These are phyloP conservation scores for Solanum bulbocastanum DNA, from an alignment of 257 asterid species.

Conservation along the genomic window DNA sequence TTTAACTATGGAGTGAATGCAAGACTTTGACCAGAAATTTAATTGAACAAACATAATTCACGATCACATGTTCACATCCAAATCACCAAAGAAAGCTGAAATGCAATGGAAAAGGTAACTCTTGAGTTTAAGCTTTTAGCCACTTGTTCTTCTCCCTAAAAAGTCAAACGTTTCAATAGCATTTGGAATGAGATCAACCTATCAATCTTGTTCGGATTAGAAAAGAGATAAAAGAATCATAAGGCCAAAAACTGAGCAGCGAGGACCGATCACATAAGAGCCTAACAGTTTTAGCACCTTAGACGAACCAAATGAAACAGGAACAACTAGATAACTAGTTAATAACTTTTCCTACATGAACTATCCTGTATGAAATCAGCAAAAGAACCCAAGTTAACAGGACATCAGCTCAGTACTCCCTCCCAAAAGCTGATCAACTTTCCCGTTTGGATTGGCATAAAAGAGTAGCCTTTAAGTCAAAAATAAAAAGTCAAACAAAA, in stretches of 20 bases:
- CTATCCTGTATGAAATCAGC: background rate
- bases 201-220: background rate
- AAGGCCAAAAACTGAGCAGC: background rate
- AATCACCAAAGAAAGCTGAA: background rate
- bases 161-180: background rate
- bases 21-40: background rate
- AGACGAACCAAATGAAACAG: background rate
- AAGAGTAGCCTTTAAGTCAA: too few species aligned
- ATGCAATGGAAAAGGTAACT: background rate
- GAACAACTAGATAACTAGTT: background rate
- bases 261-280: background rate
- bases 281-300: background rate
- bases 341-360: background rate
- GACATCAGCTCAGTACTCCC: background rate
- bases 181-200: background rate
- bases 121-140: background rate
- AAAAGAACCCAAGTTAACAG: background rate
- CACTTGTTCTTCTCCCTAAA: background rate
- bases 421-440: background rate
- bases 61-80: background rate
- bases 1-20: background rate
- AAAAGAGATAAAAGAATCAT: background rate
- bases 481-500: too few species aligned
- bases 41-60: background rate
- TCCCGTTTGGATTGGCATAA: too few species aligned